Base-by-base conservation (phyloP, 1,139 yeast species). In the Debaryomycetaceae sp. region DNA sequence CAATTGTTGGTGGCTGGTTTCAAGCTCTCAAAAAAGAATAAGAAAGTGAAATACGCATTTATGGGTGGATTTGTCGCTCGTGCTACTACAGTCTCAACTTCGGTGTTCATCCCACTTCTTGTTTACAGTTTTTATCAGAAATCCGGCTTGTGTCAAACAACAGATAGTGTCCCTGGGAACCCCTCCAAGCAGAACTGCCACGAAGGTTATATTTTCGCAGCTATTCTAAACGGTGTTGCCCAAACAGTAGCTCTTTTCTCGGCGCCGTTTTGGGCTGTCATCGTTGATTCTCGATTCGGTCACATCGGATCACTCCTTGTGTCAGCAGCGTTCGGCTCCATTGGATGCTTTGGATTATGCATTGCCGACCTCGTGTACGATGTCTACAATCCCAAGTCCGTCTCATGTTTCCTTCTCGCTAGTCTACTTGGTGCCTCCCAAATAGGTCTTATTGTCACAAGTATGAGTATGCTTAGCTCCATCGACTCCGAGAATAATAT, bases 151-250 rank as follows among this genome's bases (percentile, higher is more conserved):
- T 83, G 88, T 56, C 62, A 68, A 5, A 47, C 51, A 4, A 45
- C 52, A 45, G 45, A 53, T 49, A 33, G 35, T 5, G 37, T 34
- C 5, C 44, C 57, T 39, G 70, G 68, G 39, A 57, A 56, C 8
- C 46, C 51, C 41, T 57, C 59, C 14, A 69, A 70, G 44, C 58
- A 63, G 20, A 70, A 73, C 31, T 85, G 91, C 53, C 75, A 77
- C 46, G 85, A 81, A 41, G 89, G 87, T 0, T 83, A 81, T 51
- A 68, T 81, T 3, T 75, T 78, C 49, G 78, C 89, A 6, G 88
- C 89, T 0, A 81, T 85, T 39, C 62, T 85, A 24, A 78, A 87
- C 0, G 93, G 93, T 3, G 77, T 84, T 13, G 75, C 82, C 1
- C 85, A 84, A 51, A 70, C 83, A 0, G 71, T 76, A 17, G 78